Base-by-base conservation (phyloP, 345 rosid genomes). In the Brassica nigra region DNA sequence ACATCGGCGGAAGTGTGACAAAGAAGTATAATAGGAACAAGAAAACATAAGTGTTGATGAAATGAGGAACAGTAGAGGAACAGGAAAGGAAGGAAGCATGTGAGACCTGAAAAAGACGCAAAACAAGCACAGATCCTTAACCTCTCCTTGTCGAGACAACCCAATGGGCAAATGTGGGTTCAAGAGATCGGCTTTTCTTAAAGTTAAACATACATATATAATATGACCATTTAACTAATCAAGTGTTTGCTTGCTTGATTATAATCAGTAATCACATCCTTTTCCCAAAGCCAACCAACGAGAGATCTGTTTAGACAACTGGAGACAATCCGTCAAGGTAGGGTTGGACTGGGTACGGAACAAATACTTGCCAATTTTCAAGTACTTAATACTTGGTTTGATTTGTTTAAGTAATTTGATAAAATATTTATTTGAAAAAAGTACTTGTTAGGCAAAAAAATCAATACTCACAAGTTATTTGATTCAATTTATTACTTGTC, bases 51-150 rank as follows among this genome's bases (percentile, higher is more conserved):
- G 73, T 80, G 80, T 75, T 30, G 58, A 62, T 69, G 76, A 75
- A 70, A 75, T 28, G 62, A 75, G 83, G 83, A 80, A 75, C 83
- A 80, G 44, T 9, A 15, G 70, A 80, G 79, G 68, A 80, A 80
- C 83, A 80, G 64, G 80, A 75, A 75, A 80, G 76, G 39, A 64
- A 70, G 23, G 57, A 75, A 70, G 68, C 83, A 80, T 80, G 83
- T 80, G 83, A 75, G 82, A 54, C 28, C 70, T 42, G 80, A 75
- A 52, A 80, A 70, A 69, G 80, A 80, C 70, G 10, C 70, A 63
- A 57, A 69, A 63, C 73, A 75, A 75, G 76, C 71, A 70, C 76
- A 55, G 58, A 54, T 37, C 83, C 80, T 80, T 75, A 39, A 70
- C 73, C 72, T 5, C 76, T 80, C 76, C 62, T 80, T 70, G 76